phyloP scores from a whole-genome alignment of 352 stramenopile species.

The Globisporangium camurandrum region DNA sequence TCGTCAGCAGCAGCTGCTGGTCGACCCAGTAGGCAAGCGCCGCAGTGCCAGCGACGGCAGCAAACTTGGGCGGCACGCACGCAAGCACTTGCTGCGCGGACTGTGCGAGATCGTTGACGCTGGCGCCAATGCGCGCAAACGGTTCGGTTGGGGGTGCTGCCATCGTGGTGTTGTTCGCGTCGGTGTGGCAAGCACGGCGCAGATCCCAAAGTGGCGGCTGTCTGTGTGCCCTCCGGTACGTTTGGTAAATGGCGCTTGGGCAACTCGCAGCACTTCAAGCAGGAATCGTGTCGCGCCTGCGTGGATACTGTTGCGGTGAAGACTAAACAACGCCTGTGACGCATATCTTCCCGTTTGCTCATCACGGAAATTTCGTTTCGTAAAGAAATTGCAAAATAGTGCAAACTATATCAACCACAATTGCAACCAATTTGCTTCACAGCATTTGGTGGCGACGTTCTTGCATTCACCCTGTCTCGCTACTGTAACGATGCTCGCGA shows the following conservation, averaged over 20 bases:
- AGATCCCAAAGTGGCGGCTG: background rate
- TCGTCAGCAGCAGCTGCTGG: slow-evolving; percentile 46
- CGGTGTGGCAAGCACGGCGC: background rate
- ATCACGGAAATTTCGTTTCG: too few species aligned
- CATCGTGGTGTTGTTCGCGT: background rate
- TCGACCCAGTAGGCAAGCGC: slow-evolving; percentile 43
- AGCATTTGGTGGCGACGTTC: too few species aligned
- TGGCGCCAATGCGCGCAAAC: background rate
- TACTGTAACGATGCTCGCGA: too few species aligned
- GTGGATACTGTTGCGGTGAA: too few species aligned
- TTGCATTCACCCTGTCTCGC: too few species aligned
- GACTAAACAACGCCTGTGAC: too few species aligned
- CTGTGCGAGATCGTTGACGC: background rate
- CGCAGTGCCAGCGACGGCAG: slow-evolving; percentile 31
- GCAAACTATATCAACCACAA: too few species aligned
- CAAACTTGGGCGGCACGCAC: slow-evolving; percentile 34
- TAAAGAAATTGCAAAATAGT: too few species aligned
- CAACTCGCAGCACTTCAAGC: background rate
- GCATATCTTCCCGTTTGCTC: too few species aligned
- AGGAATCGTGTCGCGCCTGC: background rate
- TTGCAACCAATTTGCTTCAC: too few species aligned
- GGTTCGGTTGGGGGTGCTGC: background rate
- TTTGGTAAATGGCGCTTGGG: background rate
- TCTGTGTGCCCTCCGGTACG: background rate
- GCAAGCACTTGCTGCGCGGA: background rate